Evolutionary conservation across 176 grass and related monocot species (phyloP), one percentile per base, ranked within the genome.

Genomic region (Musa itinerans): DNA sequence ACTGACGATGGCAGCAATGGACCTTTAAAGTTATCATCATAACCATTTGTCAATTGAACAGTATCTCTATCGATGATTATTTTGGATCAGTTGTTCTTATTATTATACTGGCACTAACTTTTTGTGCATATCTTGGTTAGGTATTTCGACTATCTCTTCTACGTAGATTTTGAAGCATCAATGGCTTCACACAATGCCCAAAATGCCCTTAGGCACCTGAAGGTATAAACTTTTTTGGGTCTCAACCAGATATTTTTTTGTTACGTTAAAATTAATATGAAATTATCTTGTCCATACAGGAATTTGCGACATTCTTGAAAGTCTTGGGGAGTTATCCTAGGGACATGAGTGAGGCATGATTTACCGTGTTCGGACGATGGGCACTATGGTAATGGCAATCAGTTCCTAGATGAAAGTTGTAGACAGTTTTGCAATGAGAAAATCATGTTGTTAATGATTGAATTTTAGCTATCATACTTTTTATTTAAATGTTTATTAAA

Each of bases 111-210:
- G 53, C 23, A 43, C 64, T 79, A 48, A 80, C 43, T 80, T 55
- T 78, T 20, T 74, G 16, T 71, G 49, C 21, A 66, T 43, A 71
- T 51, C 53, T 76, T 54, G 26, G 9, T 50, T 79, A 96, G 93
- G 83, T 87, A 92, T 62, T 96, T 96, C 19, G 89, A 96, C 79
- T 92, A 96, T 74, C 85, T 90, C 55, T 96, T 92, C 77, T 96
- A 96, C 61, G 93, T 92, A 8, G 89, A 96, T 86, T 89, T 96
- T 54, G 93, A 92, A 57, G 85, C 87, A 20, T 96, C 93, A 76
- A 90, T 96, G 93, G 89, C 93, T 75, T 87, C 86, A 77, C 76
- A 83, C 49, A 88, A 86, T 81, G 84, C 90, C 83, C 80, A 83
- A 54, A 88, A 94, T 81, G 93, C 93, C 78, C 87, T 96, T 24